Evolutionary conservation across 179 eudicot genomes (phyloP).

Genomic region (Silene vulgaris): DNA sequence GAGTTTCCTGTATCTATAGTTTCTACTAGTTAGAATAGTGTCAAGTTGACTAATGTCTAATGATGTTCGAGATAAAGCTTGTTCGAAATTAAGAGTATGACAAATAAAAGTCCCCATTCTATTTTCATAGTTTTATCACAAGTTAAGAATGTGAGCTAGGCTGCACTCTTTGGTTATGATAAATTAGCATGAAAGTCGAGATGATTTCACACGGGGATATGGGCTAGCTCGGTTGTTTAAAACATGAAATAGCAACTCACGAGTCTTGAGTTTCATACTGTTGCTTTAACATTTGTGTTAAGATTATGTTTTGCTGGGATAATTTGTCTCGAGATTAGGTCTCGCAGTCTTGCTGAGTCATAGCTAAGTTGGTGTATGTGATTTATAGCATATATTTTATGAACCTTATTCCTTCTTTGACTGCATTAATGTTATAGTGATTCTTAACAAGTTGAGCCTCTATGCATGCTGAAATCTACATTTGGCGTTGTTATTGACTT

Average conservation of each 20-base stretch:
- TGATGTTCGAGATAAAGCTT: not conserved
- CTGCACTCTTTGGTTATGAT: not conserved
- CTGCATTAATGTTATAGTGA: not conserved
- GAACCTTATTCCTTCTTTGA: not conserved
- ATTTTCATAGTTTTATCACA: not conserved
- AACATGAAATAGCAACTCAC: not conserved
- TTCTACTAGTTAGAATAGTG: not conserved
- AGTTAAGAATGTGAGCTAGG: not conserved
- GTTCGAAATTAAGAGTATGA: not conserved
- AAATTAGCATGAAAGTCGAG: not conserved
- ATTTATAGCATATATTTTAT: not conserved
- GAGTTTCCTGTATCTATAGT: not conserved
- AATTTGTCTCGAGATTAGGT: too few relatives aligned
- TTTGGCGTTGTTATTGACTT: slow-evolving; percentile 5
- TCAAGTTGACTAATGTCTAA: not conserved
- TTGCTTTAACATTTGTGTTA: not conserved
- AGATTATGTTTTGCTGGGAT: not conserved
- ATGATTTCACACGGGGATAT: not conserved
- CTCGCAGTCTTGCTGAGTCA: not conserved
- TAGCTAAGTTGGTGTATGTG: not conserved
- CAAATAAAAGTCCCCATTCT: not conserved
- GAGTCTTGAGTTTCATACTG: not conserved
- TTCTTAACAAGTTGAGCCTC: not conserved
- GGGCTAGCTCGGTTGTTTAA: not conserved
- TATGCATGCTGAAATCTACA: not conserved